Percentiles rank a stretch among this genome's conserved stretches.
Evolutionary conservation across 805 yeast species (phyloP).

Genomic region (Jamesozyma piceae): DNA sequence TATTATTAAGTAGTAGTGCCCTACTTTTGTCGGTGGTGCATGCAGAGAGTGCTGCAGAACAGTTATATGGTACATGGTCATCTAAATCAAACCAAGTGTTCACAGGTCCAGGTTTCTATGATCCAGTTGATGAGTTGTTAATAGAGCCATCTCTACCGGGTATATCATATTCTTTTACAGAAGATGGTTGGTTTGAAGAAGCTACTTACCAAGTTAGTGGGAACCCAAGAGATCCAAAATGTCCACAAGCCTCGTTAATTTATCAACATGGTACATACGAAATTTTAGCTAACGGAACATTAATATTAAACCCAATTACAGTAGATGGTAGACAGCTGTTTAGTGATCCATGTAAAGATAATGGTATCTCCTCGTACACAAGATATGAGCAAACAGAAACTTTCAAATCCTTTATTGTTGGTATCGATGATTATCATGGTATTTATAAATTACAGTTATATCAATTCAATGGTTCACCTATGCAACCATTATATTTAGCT

Average conservation of each 20-base stretch:
- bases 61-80: slow-evolving; percentile 74
- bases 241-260: slow-evolving; percentile 74
- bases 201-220: slow-evolving; percentile 73
- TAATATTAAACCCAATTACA: slow-evolving; percentile 60
- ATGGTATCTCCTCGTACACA: slow-evolving; percentile 50
- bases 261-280: slow-evolving; percentile 86
- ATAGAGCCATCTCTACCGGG: slow-evolving; percentile 97
- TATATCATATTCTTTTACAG: slow-evolving; percentile 82
- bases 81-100: slow-evolving; percentile 89
- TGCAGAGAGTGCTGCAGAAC: background rate
- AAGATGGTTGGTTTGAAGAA: slow-evolving; percentile 84
- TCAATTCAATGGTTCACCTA: slow-evolving; percentile 67
- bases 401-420: slow-evolving; percentile 49
- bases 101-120: slow-evolving; percentile 94
- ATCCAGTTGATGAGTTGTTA: slow-evolving; percentile 88
- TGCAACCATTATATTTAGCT: slow-evolving; percentile 85
- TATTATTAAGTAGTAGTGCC: background rate
- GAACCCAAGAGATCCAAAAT: slow-evolving; percentile 65
- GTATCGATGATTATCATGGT: slow-evolving; percentile 75
- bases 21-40: background rate
- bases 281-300: slow-evolving; percentile 52
- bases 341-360: slow-evolving; percentile 74
- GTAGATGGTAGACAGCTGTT: slow-evolving; percentile 91
- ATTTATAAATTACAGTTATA: slow-evolving; percentile 63
- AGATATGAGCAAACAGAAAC: slow-evolving; percentile 63